Base-by-base conservation (phyloP, 139 green algal genomes). In the Micromonas pusilla region DNA sequence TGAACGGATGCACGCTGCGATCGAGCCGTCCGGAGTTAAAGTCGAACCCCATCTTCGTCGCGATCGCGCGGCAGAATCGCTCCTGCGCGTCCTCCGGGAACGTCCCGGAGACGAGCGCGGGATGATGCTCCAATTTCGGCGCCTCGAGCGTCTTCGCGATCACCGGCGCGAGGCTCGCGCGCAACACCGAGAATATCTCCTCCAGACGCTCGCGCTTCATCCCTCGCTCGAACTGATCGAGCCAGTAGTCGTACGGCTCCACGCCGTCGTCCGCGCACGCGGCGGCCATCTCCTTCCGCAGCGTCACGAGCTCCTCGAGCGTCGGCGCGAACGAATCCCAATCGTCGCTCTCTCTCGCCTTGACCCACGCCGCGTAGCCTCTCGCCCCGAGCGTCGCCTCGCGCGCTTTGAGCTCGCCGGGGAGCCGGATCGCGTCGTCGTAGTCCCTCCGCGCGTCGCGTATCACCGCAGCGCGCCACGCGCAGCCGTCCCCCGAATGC, bases 201-300 rank as follows among this genome's bases (percentile, higher is more conserved):
- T 92, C 88, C 72, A 97, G 85, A 2, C 91, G 78, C 1, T 77
- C 85, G 0, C 72, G 54, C 0, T 88, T 96, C 82, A 94, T 89
- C 3, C 91, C 90, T 81, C 90, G 91, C 85, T 96, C 91, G 52
- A 91, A 97, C n/a, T 96, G 86, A 66, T 97, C 91, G 64, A 96
- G 85, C 63, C 37, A 63, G 19, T 66, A 82, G 78, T 96, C 90
- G 72, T 95, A 97, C 0, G 86, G 79, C 0, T 79, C 63, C n/a
- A 72, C 77, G 25, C 72, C 72, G 32, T 80, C 82, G 53, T 82
- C 80, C 25, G 37, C 38, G 5, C 91, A 83, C 64, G 81, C 26
- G 3, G 23, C 64, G 16, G 82, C 83, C 72, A 86, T 84, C 76
- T 93, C 83, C 21, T 78, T 82, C 34, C 67, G 83, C 26, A 93